A percentile compares a stretch with the other conserved stretches of the same genome.
phyloP scores from a whole-genome alignment of 2,329 filamentous ascomycete genomes.

The Aureobasidium uvarum region DNA sequence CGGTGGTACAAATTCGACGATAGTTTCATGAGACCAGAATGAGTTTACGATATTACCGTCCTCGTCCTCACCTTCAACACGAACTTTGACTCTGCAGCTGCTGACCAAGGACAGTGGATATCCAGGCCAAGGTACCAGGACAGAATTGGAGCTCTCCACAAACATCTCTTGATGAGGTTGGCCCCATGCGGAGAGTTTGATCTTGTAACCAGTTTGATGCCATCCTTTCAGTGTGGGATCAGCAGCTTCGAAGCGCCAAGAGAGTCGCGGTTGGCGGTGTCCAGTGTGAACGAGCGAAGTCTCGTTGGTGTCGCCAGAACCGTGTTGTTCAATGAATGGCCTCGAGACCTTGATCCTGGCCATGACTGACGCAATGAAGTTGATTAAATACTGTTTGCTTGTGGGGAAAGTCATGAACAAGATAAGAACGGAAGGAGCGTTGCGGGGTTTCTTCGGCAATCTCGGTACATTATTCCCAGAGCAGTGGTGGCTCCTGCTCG shows the following conservation, averaged over 20 bases:
- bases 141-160: constrained; percentile 15
- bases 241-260: constrained; percentile 18
- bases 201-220: constrained; percentile 21
- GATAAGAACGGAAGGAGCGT: background rate
- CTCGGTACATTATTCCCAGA: background rate
- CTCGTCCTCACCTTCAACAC: constrained; percentile 1
- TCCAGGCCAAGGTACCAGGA: constrained; percentile 27
- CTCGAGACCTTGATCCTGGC: constrained; percentile 2
- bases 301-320: background rate
- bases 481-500: background rate
- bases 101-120: background rate
- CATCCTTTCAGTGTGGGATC: background rate
- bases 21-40: constrained; percentile 14
- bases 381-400: background rate
- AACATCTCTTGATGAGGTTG: background rate
- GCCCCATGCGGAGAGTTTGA: constrained; percentile 21
- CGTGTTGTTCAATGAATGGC: constrained; percentile 15
- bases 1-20: background rate
- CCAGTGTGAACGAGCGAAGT: background rate
- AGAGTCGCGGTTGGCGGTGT: constrained; percentile 24
- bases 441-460: background rate
- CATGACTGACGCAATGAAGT: background rate
- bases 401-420: background rate
- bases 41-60: background rate
- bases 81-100: constrained; percentile 24